Evolutionary conservation across 2,329 filamentous ascomycete species (phyloP), one percentile per base, ranked within the genome.

Genomic region (Westerdykella ornata): DNA sequence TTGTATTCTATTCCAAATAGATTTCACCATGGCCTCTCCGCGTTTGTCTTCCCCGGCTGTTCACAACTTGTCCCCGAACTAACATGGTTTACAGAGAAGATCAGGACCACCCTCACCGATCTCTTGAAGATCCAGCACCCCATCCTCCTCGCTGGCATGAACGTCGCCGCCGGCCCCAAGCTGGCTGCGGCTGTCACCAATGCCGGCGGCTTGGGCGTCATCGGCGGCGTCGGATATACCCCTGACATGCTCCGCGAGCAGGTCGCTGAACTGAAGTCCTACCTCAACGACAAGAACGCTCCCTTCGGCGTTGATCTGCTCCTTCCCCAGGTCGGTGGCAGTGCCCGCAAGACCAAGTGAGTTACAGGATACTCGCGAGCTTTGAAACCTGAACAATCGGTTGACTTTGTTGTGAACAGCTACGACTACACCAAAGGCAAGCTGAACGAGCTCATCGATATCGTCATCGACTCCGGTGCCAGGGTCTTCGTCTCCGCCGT

Each of bases 361-460:
- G 68, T 44, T 38, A 36, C n/a, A 9, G n/a, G 17, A 39, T n/a
- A 13, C n/a, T 30, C 20, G 26, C 12, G 8, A 28, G 13, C 13
- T 11, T 6, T 20, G 14, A 26, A 30, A 15, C 34, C 37, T 51
- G 51, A 8, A 49, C 38, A 15, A 17, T 33, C 8, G 8, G 22
- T 11, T 26, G 22, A 26, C 22, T 26, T 26, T 12, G 7, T 13
- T 14, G 17, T 16, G 29, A 41, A 41, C 60, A 96, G 90, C 80
- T 95, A 97, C 72, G 92, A 98, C 72, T 98, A 98, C 76, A 98
- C 92, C 63, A 97, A 98, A 77, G 92, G 92, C 68, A 97, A 97
- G 74, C 85, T 98, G 49, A 76, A 86, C 68, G 85, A 90, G 67
- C 81, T 98, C 43, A 70, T 94, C 66, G 83, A 88, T 66, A 88